Conservation (phyloP, 2,329 filamentous ascomycete genomes). For the Arthroderma sp. region DNA sequence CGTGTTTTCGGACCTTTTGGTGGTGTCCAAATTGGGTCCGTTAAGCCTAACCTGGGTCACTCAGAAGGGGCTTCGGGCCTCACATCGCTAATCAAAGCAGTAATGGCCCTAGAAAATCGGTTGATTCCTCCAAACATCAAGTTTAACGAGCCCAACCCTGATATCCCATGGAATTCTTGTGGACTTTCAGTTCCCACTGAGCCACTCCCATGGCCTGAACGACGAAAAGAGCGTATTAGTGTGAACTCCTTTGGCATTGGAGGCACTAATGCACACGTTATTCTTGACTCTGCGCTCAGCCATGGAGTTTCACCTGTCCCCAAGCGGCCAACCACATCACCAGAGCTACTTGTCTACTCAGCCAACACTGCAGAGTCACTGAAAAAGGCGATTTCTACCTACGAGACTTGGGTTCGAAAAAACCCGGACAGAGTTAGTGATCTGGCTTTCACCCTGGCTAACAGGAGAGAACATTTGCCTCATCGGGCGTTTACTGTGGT, state of each 20-base stretch:
- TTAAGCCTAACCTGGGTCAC: conserved; percentile 23
- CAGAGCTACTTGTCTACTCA: too few relatives aligned
- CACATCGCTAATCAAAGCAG: conserved; percentile 20
- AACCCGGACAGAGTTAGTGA: not conserved
- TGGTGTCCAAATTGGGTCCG: conserved; percentile 17
- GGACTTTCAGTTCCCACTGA: conserved; percentile 15
- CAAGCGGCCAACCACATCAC: too few relatives aligned
- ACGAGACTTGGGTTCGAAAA: not conserved
- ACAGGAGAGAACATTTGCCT: not conserved
- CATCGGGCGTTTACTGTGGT: too few relatives aligned
- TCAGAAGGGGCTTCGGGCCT: conserved; percentile 20
- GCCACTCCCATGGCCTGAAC: conserved; percentile 21
- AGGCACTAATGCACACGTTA: conserved; percentile 20
- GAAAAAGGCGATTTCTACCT: too few relatives aligned
- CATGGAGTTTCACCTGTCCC: too few relatives aligned
- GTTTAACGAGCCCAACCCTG: conserved; percentile 20
- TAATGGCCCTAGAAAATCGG: conserved; percentile 19
- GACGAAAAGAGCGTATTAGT: conserved; percentile 18
- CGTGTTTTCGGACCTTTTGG: conserved; percentile 9
- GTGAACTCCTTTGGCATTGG: conserved; percentile 27
- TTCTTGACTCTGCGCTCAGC: conserved; percentile 16
- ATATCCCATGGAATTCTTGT: conserved; percentile 12
- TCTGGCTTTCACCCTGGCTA: conserved; percentile 6
- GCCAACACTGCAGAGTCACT: not conserved
- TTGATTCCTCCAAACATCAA: conserved; percentile 21